These are phyloP conservation scores for Scenedesmus sp. DNA, from an alignment of 163 green algal genomes.

Conservation along the genomic window DNA sequence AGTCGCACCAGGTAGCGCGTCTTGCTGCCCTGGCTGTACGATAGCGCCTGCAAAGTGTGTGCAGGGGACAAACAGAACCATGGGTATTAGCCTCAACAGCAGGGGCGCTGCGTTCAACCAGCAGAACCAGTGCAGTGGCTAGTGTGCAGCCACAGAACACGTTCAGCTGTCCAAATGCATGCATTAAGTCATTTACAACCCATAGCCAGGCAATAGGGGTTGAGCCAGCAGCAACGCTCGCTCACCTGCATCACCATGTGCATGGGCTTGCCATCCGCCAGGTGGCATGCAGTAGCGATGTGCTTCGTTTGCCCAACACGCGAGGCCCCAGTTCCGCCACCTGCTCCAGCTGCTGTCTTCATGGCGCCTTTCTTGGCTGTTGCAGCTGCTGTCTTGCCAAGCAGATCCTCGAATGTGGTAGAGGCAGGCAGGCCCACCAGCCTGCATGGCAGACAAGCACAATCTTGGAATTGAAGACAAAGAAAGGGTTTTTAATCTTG, in stretches of 20 bases:
- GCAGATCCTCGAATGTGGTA: not conserved
- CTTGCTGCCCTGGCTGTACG: not conserved
- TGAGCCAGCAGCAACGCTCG: too few relatives aligned
- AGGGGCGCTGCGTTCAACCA: not conserved
- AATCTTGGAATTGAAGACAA: too few relatives aligned
- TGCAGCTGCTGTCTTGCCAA: not conserved
- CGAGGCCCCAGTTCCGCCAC: not conserved
- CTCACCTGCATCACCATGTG: slow-evolving; percentile 30
- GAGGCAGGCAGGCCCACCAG: slow-evolving; percentile 6
- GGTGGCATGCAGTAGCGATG: not conserved
- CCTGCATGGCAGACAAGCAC: not conserved
- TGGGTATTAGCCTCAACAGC: too few relatives aligned
- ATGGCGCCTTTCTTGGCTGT: slow-evolving; percentile 22
- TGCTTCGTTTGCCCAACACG: not conserved
- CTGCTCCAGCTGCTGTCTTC: not conserved
- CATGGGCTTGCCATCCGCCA: slow-evolving; percentile 8
- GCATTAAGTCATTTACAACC: not conserved
- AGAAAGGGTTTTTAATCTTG: too few relatives aligned
- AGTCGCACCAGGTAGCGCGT: not conserved
- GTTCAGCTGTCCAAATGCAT: too few relatives aligned
- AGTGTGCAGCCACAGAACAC: too few relatives aligned
- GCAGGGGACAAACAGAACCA: not conserved
- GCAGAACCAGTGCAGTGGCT: not conserved
- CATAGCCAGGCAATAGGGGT: too few relatives aligned
- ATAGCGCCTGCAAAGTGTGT: not conserved